A percentile compares a stretch with the other conserved stretches of the same genome.
Evolutionary conservation across 1,284 basidiomycete genomes (phyloP).

Genomic region (Ganoderma lingzhi): DNA sequence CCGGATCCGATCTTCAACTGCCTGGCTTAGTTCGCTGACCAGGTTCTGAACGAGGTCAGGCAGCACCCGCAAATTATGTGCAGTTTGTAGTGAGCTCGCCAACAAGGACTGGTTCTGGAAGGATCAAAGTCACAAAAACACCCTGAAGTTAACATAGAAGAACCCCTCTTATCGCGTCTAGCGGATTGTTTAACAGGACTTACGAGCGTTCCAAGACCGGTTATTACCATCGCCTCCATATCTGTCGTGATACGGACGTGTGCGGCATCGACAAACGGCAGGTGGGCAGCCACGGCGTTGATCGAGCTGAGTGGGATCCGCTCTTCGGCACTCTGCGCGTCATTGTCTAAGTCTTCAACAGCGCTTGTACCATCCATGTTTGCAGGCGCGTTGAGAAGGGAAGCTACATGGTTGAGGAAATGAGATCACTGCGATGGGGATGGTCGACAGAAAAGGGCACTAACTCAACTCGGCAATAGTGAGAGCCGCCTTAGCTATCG

Average conservation of each 20-base stretch:
- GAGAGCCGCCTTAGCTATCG: conserved; percentile 89
- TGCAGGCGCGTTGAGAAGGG: conserved; percentile 27
- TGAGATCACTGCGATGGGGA: conserved; percentile 15
- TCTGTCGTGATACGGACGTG: conserved; percentile 76
- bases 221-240: conserved; percentile 89
- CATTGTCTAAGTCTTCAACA: conserved; percentile 1
- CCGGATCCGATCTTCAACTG: conserved; percentile 83
- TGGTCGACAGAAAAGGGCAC: conserved; percentile 38
- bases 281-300: conserved; percentile 71
- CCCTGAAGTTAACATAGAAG: background rate
- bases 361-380: conserved; percentile 12
- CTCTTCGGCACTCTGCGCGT: conserved; percentile 11
- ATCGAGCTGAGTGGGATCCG: conserved; percentile 68
- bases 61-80: conserved; percentile 89
- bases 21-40: conserved; percentile 83
- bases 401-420: conserved; percentile 30
- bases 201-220: conserved; percentile 79
- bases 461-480: conserved; percentile 89
- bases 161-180: background rate
- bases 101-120: conserved; percentile 88
- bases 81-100: conserved; percentile 92
- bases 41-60: conserved; percentile 86
- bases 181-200: conserved; percentile 35
- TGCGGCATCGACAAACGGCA: conserved; percentile 76
- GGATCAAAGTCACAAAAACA: background rate